Base-by-base conservation (phyloP, 2,329 filamentous ascomycete species). In the Penicillium sp. region DNA sequence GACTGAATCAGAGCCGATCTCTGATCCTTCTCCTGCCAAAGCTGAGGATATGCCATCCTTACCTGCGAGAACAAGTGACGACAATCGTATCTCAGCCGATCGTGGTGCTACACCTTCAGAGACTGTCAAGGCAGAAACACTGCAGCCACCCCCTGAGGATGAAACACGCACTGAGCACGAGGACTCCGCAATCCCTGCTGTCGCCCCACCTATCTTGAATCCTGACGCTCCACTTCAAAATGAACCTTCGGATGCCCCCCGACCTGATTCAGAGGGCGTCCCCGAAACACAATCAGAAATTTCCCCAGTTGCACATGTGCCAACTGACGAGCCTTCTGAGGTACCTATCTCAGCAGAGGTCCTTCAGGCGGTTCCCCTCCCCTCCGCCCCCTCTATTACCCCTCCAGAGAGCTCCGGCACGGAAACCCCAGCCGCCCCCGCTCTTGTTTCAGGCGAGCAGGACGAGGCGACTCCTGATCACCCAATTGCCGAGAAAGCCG, bases 171-270 rank as follows among this genome's bases (percentile, higher is more conserved):
- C 52, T 46, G 53, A 56, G 44, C 49, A 57, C 44, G 49, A 50
- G 46, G 61, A 58, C 53, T 59, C 63, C 54, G 54, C 54, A 53
- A 57, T 51, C 38, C 49, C 54, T 54, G 51, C 42, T 54, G 56
- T 61, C 58, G 57, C 59, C 55, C 60, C 60, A 56, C 53, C 64
- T 64, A 65, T 63, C 57, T 63, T 58, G 55, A 53, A 51, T 51
- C 45, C 56, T 48, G 55, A 62, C 45, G 60, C 58, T 52, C 62
- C 64, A 64, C 64, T 56, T 53, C 50, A 56, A 56, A 55, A 52
- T 47, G 53, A 60, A 47, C 54, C 58, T 53, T 47, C 57, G 53
- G 58, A 56, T 44, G 52, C 54, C 55, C 52, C 59, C 51, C 52
- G 55, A 51, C 48, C 57, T 54, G 59, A 61, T 54, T 53, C 57